Evolutionary conservation across 2,329 filamentous ascomycete genomes (phyloP).

Genomic region (Aurifilum marmelostoma): DNA sequence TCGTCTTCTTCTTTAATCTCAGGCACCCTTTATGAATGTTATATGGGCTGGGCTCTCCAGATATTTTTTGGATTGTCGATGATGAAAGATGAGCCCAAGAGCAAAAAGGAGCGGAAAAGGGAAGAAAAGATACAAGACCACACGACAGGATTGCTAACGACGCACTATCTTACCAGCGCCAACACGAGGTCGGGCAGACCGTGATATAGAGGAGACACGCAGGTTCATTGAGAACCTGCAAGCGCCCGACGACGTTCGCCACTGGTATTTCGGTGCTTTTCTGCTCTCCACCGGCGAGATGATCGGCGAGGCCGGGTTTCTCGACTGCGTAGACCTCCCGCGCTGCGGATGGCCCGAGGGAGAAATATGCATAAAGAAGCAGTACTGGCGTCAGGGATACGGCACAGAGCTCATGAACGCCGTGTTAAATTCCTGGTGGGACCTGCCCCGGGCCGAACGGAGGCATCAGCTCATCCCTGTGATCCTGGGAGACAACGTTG

Average conservation of each 20-base stretch:
- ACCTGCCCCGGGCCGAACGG: conserved; percentile 20
- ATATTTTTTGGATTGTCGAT: not conserved
- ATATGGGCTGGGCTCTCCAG: too few relatives aligned
- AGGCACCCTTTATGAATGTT: not conserved
- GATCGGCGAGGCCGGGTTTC: conserved; percentile 13
- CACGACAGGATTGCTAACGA: not conserved
- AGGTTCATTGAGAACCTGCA: conserved; percentile 1
- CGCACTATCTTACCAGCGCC: not conserved
- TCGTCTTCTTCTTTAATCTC: not conserved
- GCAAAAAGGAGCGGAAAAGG: not conserved
- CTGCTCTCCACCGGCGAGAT: conserved; percentile 16
- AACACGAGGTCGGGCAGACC: conserved; percentile 10
- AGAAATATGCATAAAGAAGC: conserved; percentile 22
- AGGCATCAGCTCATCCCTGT: conserved; percentile 20
- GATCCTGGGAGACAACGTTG: not conserved
- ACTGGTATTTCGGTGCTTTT: conserved; percentile 22
- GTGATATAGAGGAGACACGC: conserved; percentile 10
- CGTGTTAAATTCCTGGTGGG: conserved; percentile 25
- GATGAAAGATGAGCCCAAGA: not conserved
- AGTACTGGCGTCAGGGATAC: conserved; percentile 28
- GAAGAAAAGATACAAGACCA: too few relatives aligned
- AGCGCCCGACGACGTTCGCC: not conserved
- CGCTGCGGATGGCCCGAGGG: conserved; percentile 26
- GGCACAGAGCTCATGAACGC: conserved; percentile 23
- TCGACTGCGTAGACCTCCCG: conserved; percentile 15